Percentiles rank a stretch among this genome's conserved stretches.
Conservation (phyloP, 2,329 filamentous ascomycete genomes). For the Hypoxylon sp. region DNA sequence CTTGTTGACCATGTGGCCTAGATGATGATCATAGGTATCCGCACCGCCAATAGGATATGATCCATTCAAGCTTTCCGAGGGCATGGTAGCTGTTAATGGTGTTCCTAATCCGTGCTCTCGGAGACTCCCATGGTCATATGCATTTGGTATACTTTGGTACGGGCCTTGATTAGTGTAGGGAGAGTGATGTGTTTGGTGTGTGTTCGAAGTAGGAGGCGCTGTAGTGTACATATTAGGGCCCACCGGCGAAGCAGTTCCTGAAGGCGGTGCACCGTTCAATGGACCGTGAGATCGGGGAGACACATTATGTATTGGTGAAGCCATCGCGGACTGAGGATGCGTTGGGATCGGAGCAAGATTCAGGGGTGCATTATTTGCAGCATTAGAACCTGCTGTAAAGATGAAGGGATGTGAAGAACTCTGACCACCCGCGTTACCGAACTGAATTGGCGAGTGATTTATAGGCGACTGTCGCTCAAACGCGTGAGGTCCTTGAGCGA, state of each 20-base stretch:
- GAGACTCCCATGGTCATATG: constrained; percentile 51
- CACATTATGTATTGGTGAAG: constrained; percentile 50
- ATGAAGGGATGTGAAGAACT: constrained; percentile 48
- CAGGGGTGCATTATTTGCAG: constrained; percentile 42
- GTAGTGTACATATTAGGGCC: constrained; percentile 52
- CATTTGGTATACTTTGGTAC: constrained; percentile 49
- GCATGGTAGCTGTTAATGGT: constrained; percentile 51
- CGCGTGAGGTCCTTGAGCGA: constrained; percentile 46
- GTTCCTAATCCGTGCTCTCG: constrained; percentile 51
- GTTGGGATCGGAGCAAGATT: constrained; percentile 50
- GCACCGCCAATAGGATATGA: constrained; percentile 45
- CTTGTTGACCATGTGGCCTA: constrained; percentile 50
- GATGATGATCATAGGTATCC: constrained; percentile 41
- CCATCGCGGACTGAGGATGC: constrained; percentile 48
- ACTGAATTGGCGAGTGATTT: constrained; percentile 50
- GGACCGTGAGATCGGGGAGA: constrained; percentile 50
- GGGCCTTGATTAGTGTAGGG: constrained; percentile 48
- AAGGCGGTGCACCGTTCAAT: constrained; percentile 44
- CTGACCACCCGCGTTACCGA: constrained; percentile 44
- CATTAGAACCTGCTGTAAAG: constrained; percentile 48
- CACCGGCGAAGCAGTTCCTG: constrained; percentile 50
- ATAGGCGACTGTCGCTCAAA: constrained; percentile 52
- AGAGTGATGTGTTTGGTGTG: constrained; percentile 50
- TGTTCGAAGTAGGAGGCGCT: constrained; percentile 49
- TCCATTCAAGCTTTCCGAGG: constrained; percentile 50